Percentiles rank a stretch among this genome's conserved stretches.
phyloP scores from a whole-genome alignment of 1,139 yeast genomes.

The Pichia sp. region DNA sequence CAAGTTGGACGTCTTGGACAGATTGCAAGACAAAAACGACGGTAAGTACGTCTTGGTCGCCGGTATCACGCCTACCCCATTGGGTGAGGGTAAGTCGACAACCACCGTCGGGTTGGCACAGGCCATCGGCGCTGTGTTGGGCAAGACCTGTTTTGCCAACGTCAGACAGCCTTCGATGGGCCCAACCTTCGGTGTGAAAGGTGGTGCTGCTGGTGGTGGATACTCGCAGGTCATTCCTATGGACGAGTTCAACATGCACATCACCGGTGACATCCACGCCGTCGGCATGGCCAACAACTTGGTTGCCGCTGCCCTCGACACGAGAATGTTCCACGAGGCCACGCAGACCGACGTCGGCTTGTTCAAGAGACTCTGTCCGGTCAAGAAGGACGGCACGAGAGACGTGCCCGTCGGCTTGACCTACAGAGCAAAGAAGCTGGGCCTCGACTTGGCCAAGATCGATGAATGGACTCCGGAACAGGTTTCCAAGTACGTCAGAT shows the following conservation, averaged over 20 bases:
- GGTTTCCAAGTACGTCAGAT: conserved; percentile 67
- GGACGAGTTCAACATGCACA: conserved; percentile 98
- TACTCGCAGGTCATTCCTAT: conserved; percentile 97
- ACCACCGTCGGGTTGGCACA: conserved; percentile 96
- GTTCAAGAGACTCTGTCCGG: conserved; percentile 83
- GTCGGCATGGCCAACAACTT: conserved; percentile 93
- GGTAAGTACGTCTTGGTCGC: conserved; percentile 93
- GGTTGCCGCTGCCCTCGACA: conserved; percentile 96
- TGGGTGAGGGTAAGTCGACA: conserved; percentile 97
- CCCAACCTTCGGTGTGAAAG: conserved; percentile 97
- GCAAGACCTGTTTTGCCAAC: conserved; percentile 85
- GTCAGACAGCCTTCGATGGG: conserved; percentile 99
- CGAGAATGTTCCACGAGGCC: conserved; percentile 94
- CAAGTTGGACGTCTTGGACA: conserved; percentile 64
- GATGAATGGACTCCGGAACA: conserved; percentile 80
- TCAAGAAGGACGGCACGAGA: conserved; percentile 71
- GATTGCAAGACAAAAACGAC: conserved; percentile 61
- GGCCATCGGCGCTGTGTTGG: conserved; percentile 89
- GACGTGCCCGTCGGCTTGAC: conserved; percentile 75
- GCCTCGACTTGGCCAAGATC: conserved; percentile 77
- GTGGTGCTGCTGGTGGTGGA: conserved; percentile 99
- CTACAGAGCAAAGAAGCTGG: conserved; percentile 72
- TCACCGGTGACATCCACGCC: conserved; percentile 98
- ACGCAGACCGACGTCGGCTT: conserved; percentile 87
- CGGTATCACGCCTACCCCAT: conserved; percentile 97